Base-by-base conservation (phyloP, 257 asterid species). In the Penstemon barbatus region DNA sequence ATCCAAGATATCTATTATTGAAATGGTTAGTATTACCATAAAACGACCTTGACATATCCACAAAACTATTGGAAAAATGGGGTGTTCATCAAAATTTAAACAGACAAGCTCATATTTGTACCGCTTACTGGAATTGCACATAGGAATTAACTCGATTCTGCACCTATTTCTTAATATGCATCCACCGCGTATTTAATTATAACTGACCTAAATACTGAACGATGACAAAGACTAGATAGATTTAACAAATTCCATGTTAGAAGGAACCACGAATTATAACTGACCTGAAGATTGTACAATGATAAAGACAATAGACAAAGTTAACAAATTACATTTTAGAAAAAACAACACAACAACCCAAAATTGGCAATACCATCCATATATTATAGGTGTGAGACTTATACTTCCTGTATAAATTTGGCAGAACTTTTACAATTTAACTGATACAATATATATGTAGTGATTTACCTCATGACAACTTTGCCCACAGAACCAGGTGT, bases 401-500 rank as follows among this genome's bases (percentile, higher is more conserved):
- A 49, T 13, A 49, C 9, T 13, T 49, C 13, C 1, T 8, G 4
- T 13, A 49, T 3, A 1, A 49, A 38, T 61, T 55, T 56, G 65
- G 36, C 19, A 43, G 38, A 43, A 13, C 36, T 12, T 43, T 43
- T 43, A 9, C 53, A 54, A 33, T 13, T 43, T 12, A 56, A 56
- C 57, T 38, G 46, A 41, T 46, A 55, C 59, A 3, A 54, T 15
- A 46, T 44, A 64, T 25, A 45, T 25, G 33, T 25, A 25, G 33
- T 25, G 33, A 42, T 63, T 78, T 80, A 86, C 92, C 89, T 86
- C 82, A 48, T 75, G 78, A 61, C 92, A 86, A 70, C 80, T 72
- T 74, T 74, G 59, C 36, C 83, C 62, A 71, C 92, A 86, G 71
- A 84, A 83, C 87, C 87, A 83, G 15, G 80, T 61, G 76, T 78